Evolutionary conservation across 2,329 filamentous ascomycete genomes (phyloP).

Genomic region (Zopfia rhizophila): DNA sequence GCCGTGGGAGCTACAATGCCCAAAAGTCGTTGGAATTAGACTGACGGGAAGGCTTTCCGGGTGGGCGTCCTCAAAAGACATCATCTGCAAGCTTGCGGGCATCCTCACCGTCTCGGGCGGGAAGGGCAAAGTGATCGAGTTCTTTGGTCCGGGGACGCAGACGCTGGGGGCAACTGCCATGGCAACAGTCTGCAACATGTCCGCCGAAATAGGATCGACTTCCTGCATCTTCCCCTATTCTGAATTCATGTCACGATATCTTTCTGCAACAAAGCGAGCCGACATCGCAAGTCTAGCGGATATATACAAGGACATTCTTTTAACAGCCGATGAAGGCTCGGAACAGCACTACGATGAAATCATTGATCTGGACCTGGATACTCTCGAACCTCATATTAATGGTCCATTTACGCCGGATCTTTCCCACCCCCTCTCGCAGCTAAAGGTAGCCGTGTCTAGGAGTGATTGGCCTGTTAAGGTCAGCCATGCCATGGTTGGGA

Average conservation of each 20-base stretch:
- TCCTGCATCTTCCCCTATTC: constrained; percentile 53
- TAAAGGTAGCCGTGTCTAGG: constrained; percentile 35
- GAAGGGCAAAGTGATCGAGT: constrained; percentile 51
- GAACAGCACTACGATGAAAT: constrained; percentile 46
- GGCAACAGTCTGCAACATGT: constrained; percentile 54
- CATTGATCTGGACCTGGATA: constrained; percentile 49
- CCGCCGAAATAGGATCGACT: constrained; percentile 51
- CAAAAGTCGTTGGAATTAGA: constrained; percentile 46
- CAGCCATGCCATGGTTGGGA: constrained; percentile 45
- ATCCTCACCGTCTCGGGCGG: constrained; percentile 48
- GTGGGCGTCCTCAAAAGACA: constrained; percentile 49
- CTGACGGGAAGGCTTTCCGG: constrained; percentile 42
- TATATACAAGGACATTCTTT: constrained; percentile 32
- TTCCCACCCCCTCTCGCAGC: constrained; percentile 44
- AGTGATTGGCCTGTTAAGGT: constrained; percentile 44
- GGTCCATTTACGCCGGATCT: constrained; percentile 51
- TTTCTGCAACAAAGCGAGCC: constrained; percentile 39
- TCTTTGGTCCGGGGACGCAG: constrained; percentile 47
- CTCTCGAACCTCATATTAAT: constrained; percentile 49
- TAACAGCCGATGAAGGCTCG: constrained; percentile 42
- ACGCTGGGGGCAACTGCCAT: constrained; percentile 49
- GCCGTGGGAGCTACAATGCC: constrained; percentile 49
- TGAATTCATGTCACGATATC: constrained; percentile 44
- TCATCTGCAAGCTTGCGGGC: constrained; percentile 51
- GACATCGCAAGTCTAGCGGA: constrained; percentile 35